A percentile compares a stretch with the other conserved stretches of the same genome.
phyloP scores from a whole-genome alignment of 139 green algal genomes.

The Parachlorella kessleri region DNA sequence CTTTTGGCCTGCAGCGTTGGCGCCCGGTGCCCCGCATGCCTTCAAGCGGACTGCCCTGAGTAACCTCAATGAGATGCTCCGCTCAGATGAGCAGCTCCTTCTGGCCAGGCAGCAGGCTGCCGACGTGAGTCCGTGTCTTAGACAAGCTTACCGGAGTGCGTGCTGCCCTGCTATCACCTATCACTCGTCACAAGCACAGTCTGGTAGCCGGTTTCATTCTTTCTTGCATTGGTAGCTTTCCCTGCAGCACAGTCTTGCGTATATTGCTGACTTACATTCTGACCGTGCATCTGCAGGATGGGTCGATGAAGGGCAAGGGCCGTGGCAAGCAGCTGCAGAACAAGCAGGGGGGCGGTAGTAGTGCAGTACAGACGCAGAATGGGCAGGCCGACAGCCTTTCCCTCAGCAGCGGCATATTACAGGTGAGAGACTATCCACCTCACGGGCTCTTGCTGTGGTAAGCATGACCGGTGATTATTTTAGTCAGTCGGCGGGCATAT shows the following conservation, averaged over 20 bases:
- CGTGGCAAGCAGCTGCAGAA: conserved; percentile 6
- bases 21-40: conserved; percentile 14
- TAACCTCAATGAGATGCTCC: conserved; percentile 75
- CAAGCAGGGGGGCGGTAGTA: conserved; percentile 25
- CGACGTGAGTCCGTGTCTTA: neutral
- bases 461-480: too few relatives aligned
- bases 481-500: too few relatives aligned
- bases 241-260: too few relatives aligned
- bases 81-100: conserved; percentile 66
- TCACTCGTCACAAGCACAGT: too few relatives aligned
- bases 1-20: conserved; percentile 25
- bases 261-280: too few relatives aligned
- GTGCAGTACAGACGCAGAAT: conserved; percentile 56
- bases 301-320: neutral
- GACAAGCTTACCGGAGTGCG: too few relatives aligned
- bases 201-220: too few relatives aligned
- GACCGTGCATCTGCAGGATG: too few relatives aligned
- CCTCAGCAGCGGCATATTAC: conserved; percentile 66
- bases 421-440: conserved; percentile 41
- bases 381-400: conserved; percentile 65
- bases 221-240: too few relatives aligned
- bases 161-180: too few relatives aligned
- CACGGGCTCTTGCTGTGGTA: too few relatives aligned
- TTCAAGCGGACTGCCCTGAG: conserved; percentile 65
- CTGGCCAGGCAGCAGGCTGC: conserved; percentile 47